A percentile compares a stretch with the other conserved stretches of the same genome.
These are phyloP conservation scores for Hymenoscyphus linearis DNA, from an alignment of 2,329 filamentous ascomycete species.

Conservation along the genomic window DNA sequence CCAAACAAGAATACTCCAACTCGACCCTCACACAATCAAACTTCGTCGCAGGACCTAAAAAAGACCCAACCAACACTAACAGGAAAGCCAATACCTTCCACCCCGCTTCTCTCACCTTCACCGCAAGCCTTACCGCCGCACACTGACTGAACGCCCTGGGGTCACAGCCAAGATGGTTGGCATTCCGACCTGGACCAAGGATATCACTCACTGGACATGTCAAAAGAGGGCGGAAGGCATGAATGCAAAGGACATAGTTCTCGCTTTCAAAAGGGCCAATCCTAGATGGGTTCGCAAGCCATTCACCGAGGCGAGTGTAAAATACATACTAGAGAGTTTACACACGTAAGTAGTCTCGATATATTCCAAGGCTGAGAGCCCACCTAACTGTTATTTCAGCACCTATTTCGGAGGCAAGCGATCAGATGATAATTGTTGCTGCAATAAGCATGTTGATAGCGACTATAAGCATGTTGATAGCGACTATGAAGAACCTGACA, in stretches of 20 bases:
- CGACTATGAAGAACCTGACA: background rate
- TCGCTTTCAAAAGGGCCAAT: background rate
- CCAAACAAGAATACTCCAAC: slow-evolving; percentile 42
- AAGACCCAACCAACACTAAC: too few species aligned
- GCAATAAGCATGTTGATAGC: background rate
- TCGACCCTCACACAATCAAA: slow-evolving; percentile 68
- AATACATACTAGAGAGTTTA: background rate
- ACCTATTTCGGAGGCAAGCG: background rate
- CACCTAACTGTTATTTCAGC: background rate
- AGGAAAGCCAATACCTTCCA: too few species aligned
- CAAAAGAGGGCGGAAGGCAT: background rate
- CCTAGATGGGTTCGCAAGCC: background rate
- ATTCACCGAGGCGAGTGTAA: background rate
- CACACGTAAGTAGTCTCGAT: background rate
- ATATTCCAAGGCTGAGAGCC: background rate
- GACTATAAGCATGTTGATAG: too few species aligned
- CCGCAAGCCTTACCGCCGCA: too few species aligned
- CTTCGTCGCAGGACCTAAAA: slow-evolving; percentile 47
- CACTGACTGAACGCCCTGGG: background rate
- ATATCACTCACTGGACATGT: background rate
- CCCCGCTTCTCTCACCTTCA: background rate
- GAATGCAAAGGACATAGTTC: background rate
- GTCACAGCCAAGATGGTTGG: background rate
- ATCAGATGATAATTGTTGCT: background rate
- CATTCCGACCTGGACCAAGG: background rate